Evolutionary conservation across 2,329 filamentous ascomycete genomes (phyloP).

Genomic region (Sporothrix dimorphospora): DNA sequence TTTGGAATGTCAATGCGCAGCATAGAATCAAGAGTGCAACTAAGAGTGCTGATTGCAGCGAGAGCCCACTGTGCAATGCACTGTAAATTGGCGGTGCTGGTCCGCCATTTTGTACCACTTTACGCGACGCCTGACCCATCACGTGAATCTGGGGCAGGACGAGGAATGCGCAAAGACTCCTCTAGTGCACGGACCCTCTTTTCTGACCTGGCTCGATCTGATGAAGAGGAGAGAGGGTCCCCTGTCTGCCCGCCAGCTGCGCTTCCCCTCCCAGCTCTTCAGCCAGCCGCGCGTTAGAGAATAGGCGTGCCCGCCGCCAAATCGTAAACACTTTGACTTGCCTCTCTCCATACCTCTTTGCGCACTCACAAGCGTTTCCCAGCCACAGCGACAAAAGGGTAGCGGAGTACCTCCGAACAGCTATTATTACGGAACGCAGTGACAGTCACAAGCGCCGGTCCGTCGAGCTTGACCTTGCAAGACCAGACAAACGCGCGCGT

Average conservation of each 20-base stretch:
- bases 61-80: too few relatives aligned
- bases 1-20: too few relatives aligned
- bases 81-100: too few relatives aligned
- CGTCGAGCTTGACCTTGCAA: neutral
- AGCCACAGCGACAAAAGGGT: neutral
- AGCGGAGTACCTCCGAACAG: conserved; percentile 5
- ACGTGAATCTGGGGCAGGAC: too few relatives aligned
- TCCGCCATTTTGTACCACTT: too few relatives aligned
- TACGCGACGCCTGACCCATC: too few relatives aligned
- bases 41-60: too few relatives aligned
- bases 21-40: too few relatives aligned
- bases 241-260: too few relatives aligned
- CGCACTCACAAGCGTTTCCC: neutral
- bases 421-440: neutral
- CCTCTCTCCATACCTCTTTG: neutral
- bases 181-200: too few relatives aligned
- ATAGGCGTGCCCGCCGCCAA: neutral
- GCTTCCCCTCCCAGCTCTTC: neutral
- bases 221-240: too few relatives aligned
- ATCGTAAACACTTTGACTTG: conserved; percentile 14
- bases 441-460: conserved; percentile 11
- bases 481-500: neutral
- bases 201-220: neutral
- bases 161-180: too few relatives aligned
- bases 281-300: conserved; percentile 20